Evolutionary conservation across 179 eudicot species (phyloP).

Genomic region (Pouteria campechiana): DNA sequence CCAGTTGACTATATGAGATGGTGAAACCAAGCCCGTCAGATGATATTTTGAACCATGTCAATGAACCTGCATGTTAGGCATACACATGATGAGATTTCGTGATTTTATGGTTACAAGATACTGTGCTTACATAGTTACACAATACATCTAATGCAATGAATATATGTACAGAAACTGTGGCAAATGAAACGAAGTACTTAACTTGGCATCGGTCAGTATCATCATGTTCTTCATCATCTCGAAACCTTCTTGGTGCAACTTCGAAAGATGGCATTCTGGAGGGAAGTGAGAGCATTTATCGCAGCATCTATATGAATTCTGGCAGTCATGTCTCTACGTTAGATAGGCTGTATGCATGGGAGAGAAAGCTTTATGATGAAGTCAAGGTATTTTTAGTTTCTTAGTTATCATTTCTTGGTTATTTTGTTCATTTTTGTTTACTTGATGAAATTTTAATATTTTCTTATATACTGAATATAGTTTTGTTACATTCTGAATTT

Average conservation of each 20-base stretch:
- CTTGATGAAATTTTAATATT: not conserved
- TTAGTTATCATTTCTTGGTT: not conserved
- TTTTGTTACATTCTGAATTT: no score
- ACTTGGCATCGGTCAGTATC: slow-evolving; percentile 92
- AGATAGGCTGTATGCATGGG: slow-evolving; percentile 94
- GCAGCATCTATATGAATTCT: slow-evolving; percentile 58
- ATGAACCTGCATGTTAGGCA: no score
- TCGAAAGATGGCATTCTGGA: slow-evolving; percentile 60
- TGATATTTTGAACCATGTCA: no score
- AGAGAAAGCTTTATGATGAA: slow-evolving; percentile 90
- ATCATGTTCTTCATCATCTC: slow-evolving; percentile 66
- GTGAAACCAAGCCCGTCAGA: no score
- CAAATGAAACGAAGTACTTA: slow-evolving; percentile 65
- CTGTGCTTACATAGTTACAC: no score
- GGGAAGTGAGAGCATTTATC: slow-evolving; percentile 40
- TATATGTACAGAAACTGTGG: no score
- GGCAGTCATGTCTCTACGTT: slow-evolving; percentile 96
- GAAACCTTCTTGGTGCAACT: slow-evolving; percentile 52
- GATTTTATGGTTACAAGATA: no score
- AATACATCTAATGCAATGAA: no score
- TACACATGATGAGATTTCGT: no score
- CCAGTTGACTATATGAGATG: no score
- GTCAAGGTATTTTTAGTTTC: slow-evolving; percentile 58
- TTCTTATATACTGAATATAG: not conserved
- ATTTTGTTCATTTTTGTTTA: not conserved